A percentile compares a stretch with the other conserved stretches of the same genome.
These are phyloP conservation scores for Picea glauca DNA, from an alignment of 75 land plant genomes.

Conservation along the genomic window DNA sequence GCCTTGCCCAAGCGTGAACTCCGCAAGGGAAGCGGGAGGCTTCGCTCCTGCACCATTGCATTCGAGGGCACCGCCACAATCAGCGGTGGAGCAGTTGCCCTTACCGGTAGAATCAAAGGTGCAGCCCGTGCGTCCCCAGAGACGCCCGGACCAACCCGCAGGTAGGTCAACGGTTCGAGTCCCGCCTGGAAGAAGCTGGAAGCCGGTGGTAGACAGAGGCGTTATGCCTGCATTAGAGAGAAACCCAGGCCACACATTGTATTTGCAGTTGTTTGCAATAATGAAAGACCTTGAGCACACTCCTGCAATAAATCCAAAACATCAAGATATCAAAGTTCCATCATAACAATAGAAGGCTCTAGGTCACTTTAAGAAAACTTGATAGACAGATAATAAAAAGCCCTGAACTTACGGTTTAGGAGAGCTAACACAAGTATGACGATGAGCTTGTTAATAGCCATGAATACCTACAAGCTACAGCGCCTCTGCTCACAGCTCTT, in stretches of 20 bases:
- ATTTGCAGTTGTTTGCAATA: constrained; percentile 32
- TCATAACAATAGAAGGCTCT: too few relatives aligned
- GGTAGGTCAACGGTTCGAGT: constrained; percentile 22
- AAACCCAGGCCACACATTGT: constrained; percentile 50
- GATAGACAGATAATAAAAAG: too few relatives aligned
- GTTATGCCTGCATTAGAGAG: constrained; percentile 22
- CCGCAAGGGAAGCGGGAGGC: constrained; percentile 68
- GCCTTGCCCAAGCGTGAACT: constrained; percentile 60
- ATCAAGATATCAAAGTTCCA: too few relatives aligned
- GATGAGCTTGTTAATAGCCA: too few relatives aligned
- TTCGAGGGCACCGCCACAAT: constrained; percentile 44
- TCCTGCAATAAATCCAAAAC: not conserved
- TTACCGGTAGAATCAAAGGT: constrained; percentile 28
- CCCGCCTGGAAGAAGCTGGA: constrained; percentile 36
- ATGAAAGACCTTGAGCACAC: constrained; percentile 3
- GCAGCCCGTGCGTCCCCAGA: constrained; percentile 78
- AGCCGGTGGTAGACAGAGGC: constrained; percentile 31
- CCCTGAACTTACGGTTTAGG: too few relatives aligned
- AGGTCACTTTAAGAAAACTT: too few relatives aligned
- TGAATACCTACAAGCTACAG: too few relatives aligned
- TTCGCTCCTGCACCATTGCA: constrained; percentile 53
- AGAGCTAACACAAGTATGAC: too few relatives aligned
- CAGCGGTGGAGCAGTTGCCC: constrained; percentile 56
- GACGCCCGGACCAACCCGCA: constrained; percentile 60
- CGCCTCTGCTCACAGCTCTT: too few relatives aligned